phyloP scores from a whole-genome alignment of 805 yeast genomes.

The Schizosaccharomyces osmophilus region DNA sequence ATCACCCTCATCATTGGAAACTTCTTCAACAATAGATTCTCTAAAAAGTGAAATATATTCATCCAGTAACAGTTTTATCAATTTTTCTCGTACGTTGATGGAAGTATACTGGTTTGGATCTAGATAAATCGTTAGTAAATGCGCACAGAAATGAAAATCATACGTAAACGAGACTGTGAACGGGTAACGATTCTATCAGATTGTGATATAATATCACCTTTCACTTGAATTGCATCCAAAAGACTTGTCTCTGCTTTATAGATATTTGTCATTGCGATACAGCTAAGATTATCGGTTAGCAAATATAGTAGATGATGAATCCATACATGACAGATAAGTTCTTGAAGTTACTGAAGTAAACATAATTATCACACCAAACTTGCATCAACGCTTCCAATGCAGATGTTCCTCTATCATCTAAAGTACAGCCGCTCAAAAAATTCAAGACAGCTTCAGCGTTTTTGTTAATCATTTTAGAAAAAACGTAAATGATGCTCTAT shows the following conservation, averaged over 20 bases:
- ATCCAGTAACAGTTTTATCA: not conserved
- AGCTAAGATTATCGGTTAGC: constrained; percentile 28
- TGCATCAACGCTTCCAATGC: constrained; percentile 37
- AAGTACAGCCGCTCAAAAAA: constrained; percentile 24
- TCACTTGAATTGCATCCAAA: constrained; percentile 29
- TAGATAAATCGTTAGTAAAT: not conserved
- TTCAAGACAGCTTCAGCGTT: constrained; percentile 41
- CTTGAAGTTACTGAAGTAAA: constrained; percentile 53
- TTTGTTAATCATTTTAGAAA: constrained; percentile 40
- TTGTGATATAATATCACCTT: constrained; percentile 53
- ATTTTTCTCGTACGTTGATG: not conserved
- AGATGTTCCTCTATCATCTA: constrained; percentile 7
- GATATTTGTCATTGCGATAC: constrained; percentile 47
- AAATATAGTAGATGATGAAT: not conserved
- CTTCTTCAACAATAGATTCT: not conserved
- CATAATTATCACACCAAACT: constrained; percentile 68
- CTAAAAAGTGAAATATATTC: not conserved
- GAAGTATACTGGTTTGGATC: not conserved
- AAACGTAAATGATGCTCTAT: constrained; percentile 40
- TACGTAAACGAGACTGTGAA: constrained; percentile 17
- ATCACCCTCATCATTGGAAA: not conserved
- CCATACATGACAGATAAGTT: constrained; percentile 12
- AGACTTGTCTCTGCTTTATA: constrained; percentile 33
- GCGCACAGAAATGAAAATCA: not conserved
- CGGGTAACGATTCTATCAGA: constrained; percentile 55